Base-by-base conservation (phyloP, 192 early-diverging fungal genomes). In the Linnemannia zychae region DNA sequence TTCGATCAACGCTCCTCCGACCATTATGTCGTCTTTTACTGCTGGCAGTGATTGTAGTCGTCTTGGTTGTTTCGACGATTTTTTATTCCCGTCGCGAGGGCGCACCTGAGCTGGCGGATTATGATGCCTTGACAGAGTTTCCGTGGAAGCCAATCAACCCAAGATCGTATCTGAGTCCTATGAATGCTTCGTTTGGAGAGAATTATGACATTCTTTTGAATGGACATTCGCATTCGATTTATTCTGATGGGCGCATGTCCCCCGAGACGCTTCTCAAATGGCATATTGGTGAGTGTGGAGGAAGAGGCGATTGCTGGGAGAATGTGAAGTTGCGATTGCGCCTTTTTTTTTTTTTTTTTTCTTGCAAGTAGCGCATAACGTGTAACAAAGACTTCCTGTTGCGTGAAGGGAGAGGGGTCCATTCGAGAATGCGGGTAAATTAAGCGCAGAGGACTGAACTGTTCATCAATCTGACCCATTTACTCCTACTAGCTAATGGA, bases 171-270 rank as follows among this genome's bases (percentile, higher is more conserved):
- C 71, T 92, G 36, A 82, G 63, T 31, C 90, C 90, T 3, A 87
- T 78, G 67, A 79, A 74, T 46, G 71, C 74, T 5, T 86, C 87
- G n/a, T 79, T 80, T 75, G 77, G 71, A 15, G 72, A 76, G 49
- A 17, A 66, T 1, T 92, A 91, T 68, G 92, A 93, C 75, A 77
- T 93, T 4, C 75, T 95, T 44, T 57, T 94, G 66, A 93, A 95
- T 48, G 91, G 91, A 13, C 94, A 95, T 82, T 81, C 91, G 1
- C 94, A 95, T 80, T 88, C 94, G 20, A 92, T 82, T 0, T 80
- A 88, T 48, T 92, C 91, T 12, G 94, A 94, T 68, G 94, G 94
- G 0, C 74, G 83, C 28, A 91, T 95, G 85, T 87, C 85, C 18
- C 85, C 90, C 0, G 86, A 91, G 76, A 90, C 93, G 33, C 69